Base-by-base conservation (phyloP, 345 rosid genomes). In the Triadica sebifera region DNA sequence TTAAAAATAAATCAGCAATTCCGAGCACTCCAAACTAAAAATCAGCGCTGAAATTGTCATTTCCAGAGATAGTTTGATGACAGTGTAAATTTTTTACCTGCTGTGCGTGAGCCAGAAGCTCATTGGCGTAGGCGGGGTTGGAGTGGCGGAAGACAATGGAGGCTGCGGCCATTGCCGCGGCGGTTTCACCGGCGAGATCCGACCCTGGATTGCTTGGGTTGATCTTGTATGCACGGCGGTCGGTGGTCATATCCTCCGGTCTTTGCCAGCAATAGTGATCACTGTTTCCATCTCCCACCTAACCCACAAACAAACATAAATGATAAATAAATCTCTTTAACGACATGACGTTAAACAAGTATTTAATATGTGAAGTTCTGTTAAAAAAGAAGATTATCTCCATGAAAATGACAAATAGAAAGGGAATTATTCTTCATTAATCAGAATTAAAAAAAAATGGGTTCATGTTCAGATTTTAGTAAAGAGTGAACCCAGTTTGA, bases 201-300 rank as follows among this genome's bases (percentile, higher is more conserved):
- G 99, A 95, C 62, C 99, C 99, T 12, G 99, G 99, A 77, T 93
- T 95, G 67, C 89, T 91, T 5, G 92, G 89, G 82, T 93, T 96
- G 61, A 95, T 80, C 89, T 83, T 79, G 85, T 95, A 95, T 22
- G 98, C 99, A n/a, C 72, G 86, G 20, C 99, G 82, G 85, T 91
- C 97, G 4, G 99, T 95, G 62, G 97, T 91, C 99, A 95, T 95
- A 57, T 95, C 99, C 87, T 95, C 99, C 12, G 99, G 99, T 77
- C 98, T 88, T 86, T 95, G 99, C 99, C 99, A 95, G 78, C 99
- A 95, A 86, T 89, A 89, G 74, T 95, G 98, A 84, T 95, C 99
- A 72, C 86, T 95, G 89, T 91, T 87, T 8, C 99, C 99, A 75
- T 95, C 99, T 72, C 98, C 99, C 20, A 93, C 98, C 98, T 94